Conservation (phyloP, 2,329 filamentous ascomycete species). For the Cercospora brassicicola region DNA sequence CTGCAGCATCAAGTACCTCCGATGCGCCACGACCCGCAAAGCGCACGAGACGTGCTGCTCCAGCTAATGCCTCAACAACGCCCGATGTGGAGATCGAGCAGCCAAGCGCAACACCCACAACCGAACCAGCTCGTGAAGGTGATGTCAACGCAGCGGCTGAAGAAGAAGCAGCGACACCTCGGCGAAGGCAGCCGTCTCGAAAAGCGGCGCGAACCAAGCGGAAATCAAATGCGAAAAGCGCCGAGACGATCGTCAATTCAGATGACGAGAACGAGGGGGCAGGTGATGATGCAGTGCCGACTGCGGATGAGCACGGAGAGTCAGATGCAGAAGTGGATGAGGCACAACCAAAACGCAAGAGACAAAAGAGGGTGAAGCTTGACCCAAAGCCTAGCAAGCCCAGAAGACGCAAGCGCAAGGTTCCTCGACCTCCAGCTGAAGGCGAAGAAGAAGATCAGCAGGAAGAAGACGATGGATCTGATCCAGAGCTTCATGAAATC, state of each 20-base stretch:
- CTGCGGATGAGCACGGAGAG: constrained; percentile 1
- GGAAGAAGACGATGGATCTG: constrained; percentile 29
- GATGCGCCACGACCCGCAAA: constrained; percentile 19
- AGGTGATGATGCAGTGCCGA: neutral
- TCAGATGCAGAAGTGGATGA: constrained; percentile 10
- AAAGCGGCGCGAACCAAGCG: constrained; percentile 13
- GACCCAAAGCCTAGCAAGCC: constrained; percentile 19
- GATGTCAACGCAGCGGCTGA: neutral
- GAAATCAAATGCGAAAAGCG: constrained; percentile 20
- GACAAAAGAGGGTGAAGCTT: constrained; percentile 19
- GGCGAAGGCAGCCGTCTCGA: constrained; percentile 12
- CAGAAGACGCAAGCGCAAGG: constrained; percentile 2
- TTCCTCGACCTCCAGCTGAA: constrained; percentile 6
- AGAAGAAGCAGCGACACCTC: constrained; percentile 9
- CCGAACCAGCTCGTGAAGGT: constrained; percentile 9
- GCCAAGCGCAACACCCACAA: constrained; percentile 21
- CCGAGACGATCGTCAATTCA: constrained; percentile 23
- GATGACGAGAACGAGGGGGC: constrained; percentile 24
- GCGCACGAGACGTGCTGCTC: constrained; percentile 2
- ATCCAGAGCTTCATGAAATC: constrained; percentile 50
- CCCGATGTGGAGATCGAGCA: neutral
- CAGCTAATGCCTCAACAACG: neutral
- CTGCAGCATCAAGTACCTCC: constrained; percentile 4
- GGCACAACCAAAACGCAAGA: constrained; percentile 11
- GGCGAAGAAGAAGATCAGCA: constrained; percentile 17